These are phyloP conservation scores for Rhynchosporium secalis DNA, from an alignment of 2,329 filamentous ascomycete genomes.

Conservation along the genomic window DNA sequence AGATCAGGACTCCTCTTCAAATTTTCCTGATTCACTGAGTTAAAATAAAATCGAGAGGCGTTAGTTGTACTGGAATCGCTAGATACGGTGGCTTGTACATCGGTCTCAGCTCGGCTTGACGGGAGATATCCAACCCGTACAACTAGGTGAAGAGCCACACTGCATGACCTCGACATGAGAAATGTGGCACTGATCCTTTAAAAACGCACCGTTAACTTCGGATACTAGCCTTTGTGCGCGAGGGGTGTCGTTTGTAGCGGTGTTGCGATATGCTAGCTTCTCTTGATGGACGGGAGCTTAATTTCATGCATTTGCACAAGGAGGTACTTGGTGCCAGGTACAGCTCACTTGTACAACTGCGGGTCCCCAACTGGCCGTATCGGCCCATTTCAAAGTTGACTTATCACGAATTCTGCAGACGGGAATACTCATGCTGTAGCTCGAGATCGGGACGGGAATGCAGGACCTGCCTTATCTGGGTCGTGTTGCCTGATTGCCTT, in stretches of 20 bases:
- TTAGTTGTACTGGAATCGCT: neutral
- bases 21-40: neutral
- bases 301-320: conserved; percentile 11
- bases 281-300: conserved; percentile 3
- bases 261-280: neutral
- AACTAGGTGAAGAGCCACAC: conserved; percentile 13
- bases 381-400: conserved; percentile 10
- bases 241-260: conserved; percentile 10
- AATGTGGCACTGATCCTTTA: conserved; percentile 19
- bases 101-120: conserved; percentile 15
- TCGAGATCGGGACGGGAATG: conserved; percentile 17
- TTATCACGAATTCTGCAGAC: conserved; percentile 9
- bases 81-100: neutral
- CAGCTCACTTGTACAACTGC: conserved; percentile 5
- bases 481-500: conserved; percentile 9
- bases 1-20: neutral
- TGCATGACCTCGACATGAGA: conserved; percentile 21
- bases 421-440: conserved; percentile 8
- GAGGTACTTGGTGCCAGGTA: conserved; percentile 5
- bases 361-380: neutral
- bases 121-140: neutral
- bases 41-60: neutral
- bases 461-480: conserved; percentile 23
- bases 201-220: conserved; percentile 23
- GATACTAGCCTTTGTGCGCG: conserved; percentile 16